Percentiles rank a stretch among this genome's conserved stretches.
phyloP scores from a whole-genome alignment of 768 basidiomycete species.

The Agrocybe pediades region DNA sequence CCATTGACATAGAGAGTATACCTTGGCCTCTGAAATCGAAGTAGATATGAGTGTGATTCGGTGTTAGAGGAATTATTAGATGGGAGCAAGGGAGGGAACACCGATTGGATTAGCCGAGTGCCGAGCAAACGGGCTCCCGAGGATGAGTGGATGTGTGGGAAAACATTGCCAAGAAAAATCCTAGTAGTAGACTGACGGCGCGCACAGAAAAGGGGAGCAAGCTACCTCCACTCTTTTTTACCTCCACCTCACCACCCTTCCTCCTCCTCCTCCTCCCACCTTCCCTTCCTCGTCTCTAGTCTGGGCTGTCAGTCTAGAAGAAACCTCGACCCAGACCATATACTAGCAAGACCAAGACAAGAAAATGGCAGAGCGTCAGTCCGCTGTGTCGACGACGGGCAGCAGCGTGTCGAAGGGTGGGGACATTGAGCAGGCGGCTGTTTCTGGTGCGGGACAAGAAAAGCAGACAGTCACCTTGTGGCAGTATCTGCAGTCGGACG shows the following conservation, averaged over 20 bases:
- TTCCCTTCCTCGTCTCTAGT: not conserved
- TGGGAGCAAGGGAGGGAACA: constrained; percentile 1
- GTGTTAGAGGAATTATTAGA: constrained; percentile 23
- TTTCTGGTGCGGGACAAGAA: no score
- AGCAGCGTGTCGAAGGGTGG: constrained; percentile 6
- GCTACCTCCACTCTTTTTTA: no score
- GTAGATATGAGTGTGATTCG: constrained; percentile 8
- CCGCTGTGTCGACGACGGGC: constrained; percentile 7
- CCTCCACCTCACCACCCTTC: constrained; percentile 1
- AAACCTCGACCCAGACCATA: no score
- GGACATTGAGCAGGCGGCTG: constrained; percentile 19
- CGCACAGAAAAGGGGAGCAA: constrained; percentile 10
- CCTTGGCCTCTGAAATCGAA: not conserved
- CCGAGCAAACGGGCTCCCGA: constrained; percentile 20
- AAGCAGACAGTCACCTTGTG: constrained; percentile 31
- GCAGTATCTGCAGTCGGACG: constrained; percentile 44
- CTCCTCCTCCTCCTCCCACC: not conserved
- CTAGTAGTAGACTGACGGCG: constrained; percentile 9
- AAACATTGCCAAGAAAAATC: constrained; percentile 21
- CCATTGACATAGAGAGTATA: no score
- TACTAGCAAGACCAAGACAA: no score
- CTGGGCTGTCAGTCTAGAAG: no score
- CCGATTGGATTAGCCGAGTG: constrained; percentile 12
- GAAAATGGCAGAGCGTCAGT: not conserved
- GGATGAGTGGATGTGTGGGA: no score